phyloP scores from a whole-genome alignment of 345 rosid genomes.

The Camelina sativa region DNA sequence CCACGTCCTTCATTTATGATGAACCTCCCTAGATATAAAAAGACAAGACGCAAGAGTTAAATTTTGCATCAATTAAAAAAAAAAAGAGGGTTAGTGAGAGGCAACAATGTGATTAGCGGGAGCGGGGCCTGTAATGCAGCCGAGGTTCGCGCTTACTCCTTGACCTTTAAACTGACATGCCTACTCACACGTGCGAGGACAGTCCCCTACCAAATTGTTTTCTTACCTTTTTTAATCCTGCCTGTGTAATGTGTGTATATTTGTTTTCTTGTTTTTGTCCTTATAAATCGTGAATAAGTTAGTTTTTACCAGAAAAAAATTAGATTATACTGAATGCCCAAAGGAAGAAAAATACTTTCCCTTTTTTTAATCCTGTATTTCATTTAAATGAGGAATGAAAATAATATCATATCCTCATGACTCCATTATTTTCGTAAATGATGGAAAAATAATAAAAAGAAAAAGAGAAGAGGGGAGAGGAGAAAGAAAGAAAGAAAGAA shows the following conservation, averaged over 20 bases:
- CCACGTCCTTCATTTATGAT: conserved; percentile 35
- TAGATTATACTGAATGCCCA: no score
- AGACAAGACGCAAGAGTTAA: conserved; percentile 2
- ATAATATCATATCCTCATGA: no score
- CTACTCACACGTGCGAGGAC: conserved; percentile 63
- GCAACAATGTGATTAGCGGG: conserved; percentile 34
- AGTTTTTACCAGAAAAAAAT: no score
- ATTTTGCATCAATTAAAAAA: neutral
- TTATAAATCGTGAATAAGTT: neutral
- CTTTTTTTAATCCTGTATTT: no score
- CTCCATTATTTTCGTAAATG: no score
- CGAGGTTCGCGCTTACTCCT: conserved; percentile 56
- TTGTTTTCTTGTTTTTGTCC: neutral
- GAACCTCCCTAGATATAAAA: conserved; percentile 1
- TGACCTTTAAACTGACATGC: conserved; percentile 42
- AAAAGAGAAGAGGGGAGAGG: no score
- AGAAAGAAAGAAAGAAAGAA: no score
- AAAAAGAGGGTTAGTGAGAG: conserved; percentile 14
- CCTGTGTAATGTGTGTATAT: neutral
- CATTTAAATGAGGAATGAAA: no score
- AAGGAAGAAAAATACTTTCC: no score
- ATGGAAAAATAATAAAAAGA: no score
- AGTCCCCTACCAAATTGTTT: conserved; percentile 36
- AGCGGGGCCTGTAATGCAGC: conserved; percentile 64
- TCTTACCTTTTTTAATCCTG: neutral